A percentile compares a stretch with the other conserved stretches of the same genome.
These are phyloP conservation scores for Biscogniauxia marginata DNA, from an alignment of 2,329 filamentous ascomycete species.

Conservation along the genomic window DNA sequence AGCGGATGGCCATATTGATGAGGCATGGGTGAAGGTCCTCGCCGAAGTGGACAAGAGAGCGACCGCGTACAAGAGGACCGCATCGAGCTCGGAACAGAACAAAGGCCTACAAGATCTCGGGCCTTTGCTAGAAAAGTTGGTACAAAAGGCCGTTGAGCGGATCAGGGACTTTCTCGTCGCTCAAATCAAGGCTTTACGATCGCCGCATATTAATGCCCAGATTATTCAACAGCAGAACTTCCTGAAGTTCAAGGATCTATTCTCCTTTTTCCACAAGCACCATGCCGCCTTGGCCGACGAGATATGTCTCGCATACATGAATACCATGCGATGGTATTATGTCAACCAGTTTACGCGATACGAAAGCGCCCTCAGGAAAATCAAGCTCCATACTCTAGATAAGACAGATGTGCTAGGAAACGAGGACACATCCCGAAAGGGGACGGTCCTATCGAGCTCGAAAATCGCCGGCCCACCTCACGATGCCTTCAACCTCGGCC, in stretches of 20 bases:
- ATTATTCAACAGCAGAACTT: constrained; percentile 94
- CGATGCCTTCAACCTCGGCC: constrained; percentile 86
- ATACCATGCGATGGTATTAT: constrained; percentile 99
- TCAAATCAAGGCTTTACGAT: constrained; percentile 90
- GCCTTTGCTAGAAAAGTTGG: constrained; percentile 81
- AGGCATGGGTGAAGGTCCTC: constrained; percentile 80
- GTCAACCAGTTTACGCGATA: constrained; percentile 88
- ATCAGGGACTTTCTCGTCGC: constrained; percentile 93
- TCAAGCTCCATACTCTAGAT: constrained; percentile 80
- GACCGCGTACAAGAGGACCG: constrained; percentile 66
- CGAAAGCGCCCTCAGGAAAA: constrained; percentile 75
- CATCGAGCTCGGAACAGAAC: constrained; percentile 58
- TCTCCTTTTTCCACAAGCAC: constrained; percentile 77
- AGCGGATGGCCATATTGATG: constrained; percentile 84
- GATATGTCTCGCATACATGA: constrained; percentile 90
- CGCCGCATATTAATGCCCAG: constrained; percentile 95
- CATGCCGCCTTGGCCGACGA: constrained; percentile 84
- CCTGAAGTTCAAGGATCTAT: constrained; percentile 84
- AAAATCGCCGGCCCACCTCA: constrained; percentile 61
- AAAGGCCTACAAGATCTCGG: constrained; percentile 82
- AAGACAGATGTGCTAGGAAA: constrained; percentile 80
- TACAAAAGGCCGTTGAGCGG: constrained; percentile 86
- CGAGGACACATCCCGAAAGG: constrained; percentile 68
- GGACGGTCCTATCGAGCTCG: constrained; percentile 53
- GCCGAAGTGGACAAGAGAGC: constrained; percentile 75